These are phyloP conservation scores for Crithidia acanthocephali DNA, from an alignment of 208 protist species.

Conservation along the genomic window DNA sequence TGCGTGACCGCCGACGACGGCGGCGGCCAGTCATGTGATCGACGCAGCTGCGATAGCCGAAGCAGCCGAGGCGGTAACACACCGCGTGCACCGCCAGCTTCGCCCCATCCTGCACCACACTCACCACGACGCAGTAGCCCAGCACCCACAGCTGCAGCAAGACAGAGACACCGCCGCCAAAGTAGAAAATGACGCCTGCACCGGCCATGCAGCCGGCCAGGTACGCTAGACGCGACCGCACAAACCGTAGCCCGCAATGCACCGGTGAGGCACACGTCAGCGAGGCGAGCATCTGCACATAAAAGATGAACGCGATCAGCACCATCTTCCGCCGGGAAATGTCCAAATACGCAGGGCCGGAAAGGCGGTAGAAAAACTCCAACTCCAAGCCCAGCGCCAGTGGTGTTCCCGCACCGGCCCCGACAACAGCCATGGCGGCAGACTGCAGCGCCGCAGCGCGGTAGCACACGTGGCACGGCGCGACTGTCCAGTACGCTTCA, in stretches of 20 bases:
- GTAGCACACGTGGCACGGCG: conserved; percentile 3
- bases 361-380: neutral
- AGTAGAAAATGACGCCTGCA: neutral
- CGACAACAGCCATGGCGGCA: neutral
- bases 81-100: conserved; percentile 20
- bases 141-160: neutral
- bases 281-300: conserved; percentile 8
- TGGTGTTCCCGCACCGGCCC: neutral
- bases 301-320: conserved; percentile 10
- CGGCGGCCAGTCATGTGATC: conserved; percentile 12
- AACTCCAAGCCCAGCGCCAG: conserved; percentile 13
- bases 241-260: conserved; percentile 22
- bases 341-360: neutral
- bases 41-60: conserved; percentile 10
- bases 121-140: conserved; percentile 14
- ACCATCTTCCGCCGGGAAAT: neutral
- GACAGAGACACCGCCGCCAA: neutral
- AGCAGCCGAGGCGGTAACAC: conserved; percentile 6
- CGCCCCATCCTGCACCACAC: conserved; percentile 14
- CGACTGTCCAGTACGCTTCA: neutral
- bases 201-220: neutral
- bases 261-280: conserved; percentile 26
- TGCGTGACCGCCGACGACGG: neutral
- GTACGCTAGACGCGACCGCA: neutral
- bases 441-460: neutral